Percentiles rank a stretch among this genome's conserved stretches.
These are phyloP conservation scores for Yamadazyma blattariae DNA, from an alignment of 1,139 yeast genomes.

Conservation along the genomic window DNA sequence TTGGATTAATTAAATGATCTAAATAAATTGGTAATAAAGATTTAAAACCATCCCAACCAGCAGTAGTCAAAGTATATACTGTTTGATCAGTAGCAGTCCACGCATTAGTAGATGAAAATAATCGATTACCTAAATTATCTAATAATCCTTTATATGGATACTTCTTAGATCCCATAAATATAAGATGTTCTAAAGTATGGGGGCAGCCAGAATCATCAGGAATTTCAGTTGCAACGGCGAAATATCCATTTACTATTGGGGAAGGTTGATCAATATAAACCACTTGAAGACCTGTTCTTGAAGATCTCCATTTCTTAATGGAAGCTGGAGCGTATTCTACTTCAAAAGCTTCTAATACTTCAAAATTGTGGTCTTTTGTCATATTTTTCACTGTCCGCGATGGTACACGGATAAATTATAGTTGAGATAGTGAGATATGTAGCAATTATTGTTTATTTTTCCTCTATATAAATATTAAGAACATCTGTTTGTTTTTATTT, in stretches of 20 bases:
- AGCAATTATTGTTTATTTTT: too few species aligned
- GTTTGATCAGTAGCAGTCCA: constrained; percentile 98
- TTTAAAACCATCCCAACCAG: constrained; percentile 96
- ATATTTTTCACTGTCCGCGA: not conserved
- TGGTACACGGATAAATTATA: too few species aligned
- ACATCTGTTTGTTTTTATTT: too few species aligned
- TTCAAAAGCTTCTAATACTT: constrained; percentile 33
- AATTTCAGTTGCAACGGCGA: constrained; percentile 93
- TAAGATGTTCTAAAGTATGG: constrained; percentile 90
- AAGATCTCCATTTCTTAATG: constrained; percentile 71
- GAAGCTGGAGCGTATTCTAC: constrained; percentile 62
- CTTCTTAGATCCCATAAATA: constrained; percentile 89
- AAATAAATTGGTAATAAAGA: constrained; percentile 81
- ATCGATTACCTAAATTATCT: constrained; percentile 81
- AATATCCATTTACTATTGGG: constrained; percentile 89
- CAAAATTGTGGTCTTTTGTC: constrained; percentile 1
- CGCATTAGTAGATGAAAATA: constrained; percentile 89
- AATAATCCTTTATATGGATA: constrained; percentile 91
- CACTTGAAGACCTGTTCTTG: constrained; percentile 78
- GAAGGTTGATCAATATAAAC: constrained; percentile 77
- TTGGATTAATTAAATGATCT: constrained; percentile 84
- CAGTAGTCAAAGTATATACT: constrained; percentile 84
- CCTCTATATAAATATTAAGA: too few species aligned
- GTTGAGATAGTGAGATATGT: too few species aligned
- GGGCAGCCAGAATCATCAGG: constrained; percentile 88